Evolutionary conservation across 169 alveolate species (phyloP).

Genomic region (Plasmodium coatneyi): DNA sequence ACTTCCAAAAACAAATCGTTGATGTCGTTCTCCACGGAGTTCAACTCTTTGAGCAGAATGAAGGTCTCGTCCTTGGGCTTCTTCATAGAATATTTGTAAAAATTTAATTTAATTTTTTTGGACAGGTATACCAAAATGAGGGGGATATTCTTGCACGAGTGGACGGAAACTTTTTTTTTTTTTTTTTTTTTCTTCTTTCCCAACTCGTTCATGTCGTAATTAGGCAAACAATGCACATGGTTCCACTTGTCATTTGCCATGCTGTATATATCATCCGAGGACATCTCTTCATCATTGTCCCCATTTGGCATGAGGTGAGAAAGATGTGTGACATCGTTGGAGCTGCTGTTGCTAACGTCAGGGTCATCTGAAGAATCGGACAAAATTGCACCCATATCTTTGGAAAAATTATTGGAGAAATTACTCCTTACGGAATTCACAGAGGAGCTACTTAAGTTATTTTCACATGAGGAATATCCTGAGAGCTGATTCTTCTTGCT

Average conservation of each 20-base stretch:
- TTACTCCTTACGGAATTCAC: conserved; percentile 32
- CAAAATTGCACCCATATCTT: background rate
- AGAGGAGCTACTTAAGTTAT: conserved; percentile 52
- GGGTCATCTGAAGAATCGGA: conserved; percentile 11
- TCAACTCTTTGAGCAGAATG: conserved; percentile 61
- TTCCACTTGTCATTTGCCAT: conserved; percentile 46
- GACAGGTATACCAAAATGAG: conserved; percentile 36
- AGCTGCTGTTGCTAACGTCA: conserved; percentile 22
- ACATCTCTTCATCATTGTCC: conserved; percentile 8
- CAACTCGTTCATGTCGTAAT: conserved; percentile 12
- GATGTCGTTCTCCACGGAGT: conserved; percentile 50
- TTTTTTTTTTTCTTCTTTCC: conserved; percentile 36
- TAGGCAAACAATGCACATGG: conserved; percentile 30
- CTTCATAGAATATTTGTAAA: conserved; percentile 73
- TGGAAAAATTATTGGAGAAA: conserved; percentile 9
- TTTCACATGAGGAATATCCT: conserved; percentile 27
- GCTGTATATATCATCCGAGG: conserved; percentile 24
- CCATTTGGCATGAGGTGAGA: background rate
- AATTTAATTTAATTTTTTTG: conserved; percentile 67
- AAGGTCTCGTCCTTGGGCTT: conserved; percentile 68
- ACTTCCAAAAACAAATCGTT: conserved; percentile 73
- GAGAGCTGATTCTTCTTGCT: conserved; percentile 7
- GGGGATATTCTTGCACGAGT: conserved; percentile 45
- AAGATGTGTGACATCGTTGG: conserved; percentile 9
- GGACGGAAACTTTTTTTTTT: conserved; percentile 43